These are phyloP conservation scores for Saccharomyces pastorianus DNA, from an alignment of 1,139 yeast species.

Conservation along the genomic window DNA sequence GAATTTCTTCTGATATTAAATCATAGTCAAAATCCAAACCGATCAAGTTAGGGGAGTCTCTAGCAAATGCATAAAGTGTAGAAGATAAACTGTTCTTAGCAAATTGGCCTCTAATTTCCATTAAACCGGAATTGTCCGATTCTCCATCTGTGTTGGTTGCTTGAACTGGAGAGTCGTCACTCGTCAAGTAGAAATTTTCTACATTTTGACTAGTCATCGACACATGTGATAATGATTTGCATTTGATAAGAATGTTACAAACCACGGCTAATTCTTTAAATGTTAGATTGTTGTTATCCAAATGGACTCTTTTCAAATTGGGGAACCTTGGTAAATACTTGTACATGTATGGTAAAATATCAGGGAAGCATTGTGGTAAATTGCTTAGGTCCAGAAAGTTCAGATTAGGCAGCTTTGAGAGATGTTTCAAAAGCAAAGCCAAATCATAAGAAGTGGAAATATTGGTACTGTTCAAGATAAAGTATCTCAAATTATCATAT, in stretches of 20 bases:
- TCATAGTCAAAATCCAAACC: slow-evolving; percentile 67
- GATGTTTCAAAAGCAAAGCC: slow-evolving; percentile 41
- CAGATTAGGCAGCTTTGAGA: slow-evolving; percentile 47
- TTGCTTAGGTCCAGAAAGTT: slow-evolving; percentile 72
- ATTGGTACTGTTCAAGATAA: slow-evolving; percentile 65
- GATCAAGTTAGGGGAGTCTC: slow-evolving; percentile 52
- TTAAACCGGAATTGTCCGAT: not conserved
- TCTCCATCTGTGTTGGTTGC: not conserved
- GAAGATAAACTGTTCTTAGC: slow-evolving; percentile 38
- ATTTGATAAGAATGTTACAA: slow-evolving; percentile 59
- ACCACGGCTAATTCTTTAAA: slow-evolving; percentile 48
- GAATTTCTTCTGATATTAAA: slow-evolving; percentile 54
- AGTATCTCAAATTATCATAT: slow-evolving; percentile 35
- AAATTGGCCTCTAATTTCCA: slow-evolving; percentile 24
- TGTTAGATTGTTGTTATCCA: slow-evolving; percentile 62
- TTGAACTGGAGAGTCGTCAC: not conserved
- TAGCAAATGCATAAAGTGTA: slow-evolving; percentile 62
- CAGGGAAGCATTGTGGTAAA: slow-evolving; percentile 68
- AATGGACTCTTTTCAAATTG: slow-evolving; percentile 62
- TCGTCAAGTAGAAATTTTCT: not conserved
- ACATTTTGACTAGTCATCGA: slow-evolving; percentile 39
- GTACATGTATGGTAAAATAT: slow-evolving; percentile 52
- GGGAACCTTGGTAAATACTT: slow-evolving; percentile 59
- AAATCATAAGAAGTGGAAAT: slow-evolving; percentile 49
- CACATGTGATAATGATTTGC: slow-evolving; percentile 59